These are phyloP conservation scores for Salix viminalis DNA, from an alignment of 345 rosid species.

Conservation along the genomic window DNA sequence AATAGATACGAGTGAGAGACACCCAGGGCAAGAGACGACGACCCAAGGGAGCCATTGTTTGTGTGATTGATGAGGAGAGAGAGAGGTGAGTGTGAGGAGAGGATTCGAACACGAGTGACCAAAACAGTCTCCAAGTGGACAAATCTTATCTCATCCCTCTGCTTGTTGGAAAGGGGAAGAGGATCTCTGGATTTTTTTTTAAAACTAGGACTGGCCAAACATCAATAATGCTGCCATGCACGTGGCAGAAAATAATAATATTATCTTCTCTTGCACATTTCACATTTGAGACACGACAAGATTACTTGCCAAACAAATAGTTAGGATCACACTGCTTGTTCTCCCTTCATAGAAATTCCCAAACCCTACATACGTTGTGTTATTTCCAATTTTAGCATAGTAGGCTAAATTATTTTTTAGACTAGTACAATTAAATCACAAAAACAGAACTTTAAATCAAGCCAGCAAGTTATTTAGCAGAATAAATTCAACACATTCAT, in stretches of 20 bases:
- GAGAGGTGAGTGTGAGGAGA: conserved; percentile 28
- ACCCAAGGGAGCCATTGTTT: not conserved
- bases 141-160: conserved; percentile 32
- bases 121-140: conserved; percentile 12
- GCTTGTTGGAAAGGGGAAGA: conserved; percentile 26
- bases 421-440: too few species aligned
- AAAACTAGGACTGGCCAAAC: conserved; percentile 41
- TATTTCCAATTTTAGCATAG: too few species aligned
- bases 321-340: conserved; percentile 12
- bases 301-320: not conserved
- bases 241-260: conserved; percentile 23
- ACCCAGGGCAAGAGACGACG: not conserved
- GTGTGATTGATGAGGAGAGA: not conserved
- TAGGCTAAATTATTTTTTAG: too few species aligned
- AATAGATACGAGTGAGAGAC: not conserved
- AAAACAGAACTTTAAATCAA: too few species aligned
- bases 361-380: not conserved
- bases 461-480: too few species aligned
- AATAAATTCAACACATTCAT: too few species aligned
- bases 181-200: not conserved
- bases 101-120: conserved; percentile 35
- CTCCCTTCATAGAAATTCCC: not conserved
- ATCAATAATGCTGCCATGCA: conserved; percentile 45
- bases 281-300: not conserved
- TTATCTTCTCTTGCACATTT: not conserved